phyloP scores from a whole-genome alignment of 2,329 filamentous ascomycete species.

The Kalmusia sp. region DNA sequence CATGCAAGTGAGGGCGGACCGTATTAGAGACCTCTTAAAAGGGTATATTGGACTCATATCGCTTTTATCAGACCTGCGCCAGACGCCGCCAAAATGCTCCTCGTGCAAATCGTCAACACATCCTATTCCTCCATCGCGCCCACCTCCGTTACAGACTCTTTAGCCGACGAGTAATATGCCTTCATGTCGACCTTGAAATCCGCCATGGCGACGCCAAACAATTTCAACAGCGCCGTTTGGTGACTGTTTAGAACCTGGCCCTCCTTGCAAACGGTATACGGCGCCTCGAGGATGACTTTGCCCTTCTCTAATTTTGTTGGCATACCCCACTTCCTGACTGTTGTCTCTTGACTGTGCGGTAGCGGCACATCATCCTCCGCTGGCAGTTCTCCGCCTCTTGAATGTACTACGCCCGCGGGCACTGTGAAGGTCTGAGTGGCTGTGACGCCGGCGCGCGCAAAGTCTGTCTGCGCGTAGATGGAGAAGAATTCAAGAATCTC shows the following conservation, averaged over 20 bases:
- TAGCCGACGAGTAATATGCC: constrained; percentile 61
- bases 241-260: constrained; percentile 86
- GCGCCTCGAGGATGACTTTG: constrained; percentile 77
- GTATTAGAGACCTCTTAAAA: constrained; percentile 2
- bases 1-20: neutral
- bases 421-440: constrained; percentile 80
- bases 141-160: constrained; percentile 58
- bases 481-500: constrained; percentile 77
- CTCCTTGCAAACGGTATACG: constrained; percentile 81
- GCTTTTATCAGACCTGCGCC: constrained; percentile 6
- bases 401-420: constrained; percentile 82
- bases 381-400: constrained; percentile 78
- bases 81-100: constrained; percentile 11
- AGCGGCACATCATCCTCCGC: constrained; percentile 84
- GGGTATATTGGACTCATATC: constrained; percentile 12
- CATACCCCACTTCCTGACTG: constrained; percentile 85
- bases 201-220: constrained; percentile 88
- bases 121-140: constrained; percentile 53
- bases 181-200: constrained; percentile 86
- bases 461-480: constrained; percentile 78
- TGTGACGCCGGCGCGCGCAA: constrained; percentile 82
- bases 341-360: constrained; percentile 88
- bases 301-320: constrained; percentile 90
- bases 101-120: neutral
- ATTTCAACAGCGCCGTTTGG: constrained; percentile 91